Evolutionary conservation across 495 filamentous ascomycete genomes (phyloP).

Genomic region (Neurospora pannonica): DNA sequence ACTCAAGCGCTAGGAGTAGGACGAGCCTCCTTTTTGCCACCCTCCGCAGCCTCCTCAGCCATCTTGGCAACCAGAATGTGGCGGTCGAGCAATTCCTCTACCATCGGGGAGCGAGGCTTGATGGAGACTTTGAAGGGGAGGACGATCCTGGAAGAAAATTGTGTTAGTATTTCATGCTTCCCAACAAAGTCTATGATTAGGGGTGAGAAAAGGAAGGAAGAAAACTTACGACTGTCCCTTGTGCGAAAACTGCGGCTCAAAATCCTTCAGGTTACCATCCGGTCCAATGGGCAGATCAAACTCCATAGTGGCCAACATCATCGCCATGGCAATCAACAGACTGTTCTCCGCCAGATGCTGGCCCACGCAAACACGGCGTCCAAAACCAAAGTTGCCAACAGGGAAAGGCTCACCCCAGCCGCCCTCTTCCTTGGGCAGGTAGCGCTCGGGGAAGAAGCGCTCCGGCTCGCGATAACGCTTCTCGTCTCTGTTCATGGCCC

Average conservation of each 20-base stretch:
- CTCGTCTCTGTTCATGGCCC: conserved; percentile 37
- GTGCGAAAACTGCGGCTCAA: conserved; percentile 23
- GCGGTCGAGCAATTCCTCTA: conserved; percentile 6
- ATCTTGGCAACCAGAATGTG: not conserved
- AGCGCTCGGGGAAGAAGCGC: conserved; percentile 37
- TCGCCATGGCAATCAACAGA: conserved; percentile 19
- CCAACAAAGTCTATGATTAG: no score
- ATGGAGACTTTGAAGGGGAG: conserved; percentile 13
- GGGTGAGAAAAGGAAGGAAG: not conserved
- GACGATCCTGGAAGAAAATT: conserved; percentile 6
- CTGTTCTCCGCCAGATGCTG: conserved; percentile 22
- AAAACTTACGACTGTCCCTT: conserved; percentile 22
- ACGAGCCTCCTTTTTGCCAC: not conserved
- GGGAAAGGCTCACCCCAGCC: conserved; percentile 41
- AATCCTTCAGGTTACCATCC: conserved; percentile 12
- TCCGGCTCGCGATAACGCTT: conserved; percentile 30
- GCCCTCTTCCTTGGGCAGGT: conserved; percentile 30
- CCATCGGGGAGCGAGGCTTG: conserved; percentile 5
- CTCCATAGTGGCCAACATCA: conserved; percentile 18
- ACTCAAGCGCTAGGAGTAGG: not conserved
- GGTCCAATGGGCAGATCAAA: conserved; percentile 18
- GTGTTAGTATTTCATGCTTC: not conserved
- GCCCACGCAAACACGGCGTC: conserved; percentile 24
- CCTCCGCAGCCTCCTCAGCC: not conserved
- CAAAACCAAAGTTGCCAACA: conserved; percentile 46